Conservation (phyloP, 805 yeast species). For the Monosporozyma servazzii region DNA sequence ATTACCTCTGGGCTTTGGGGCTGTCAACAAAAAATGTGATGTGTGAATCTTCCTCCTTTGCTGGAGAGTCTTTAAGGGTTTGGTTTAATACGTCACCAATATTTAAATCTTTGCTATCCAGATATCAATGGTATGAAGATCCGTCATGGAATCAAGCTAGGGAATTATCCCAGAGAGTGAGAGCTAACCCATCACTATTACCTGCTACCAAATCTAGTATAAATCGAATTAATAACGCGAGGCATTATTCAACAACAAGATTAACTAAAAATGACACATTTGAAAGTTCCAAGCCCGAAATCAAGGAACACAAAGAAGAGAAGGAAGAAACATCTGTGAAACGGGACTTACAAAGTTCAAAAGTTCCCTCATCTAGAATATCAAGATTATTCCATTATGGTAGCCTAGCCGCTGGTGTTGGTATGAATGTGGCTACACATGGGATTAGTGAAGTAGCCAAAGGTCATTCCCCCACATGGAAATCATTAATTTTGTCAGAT, state of each 20-base stretch:
- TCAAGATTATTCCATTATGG: conserved; percentile 91
- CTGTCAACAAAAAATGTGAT: conserved; percentile 16
- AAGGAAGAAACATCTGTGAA: neutral
- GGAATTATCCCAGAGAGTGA: conserved; percentile 15
- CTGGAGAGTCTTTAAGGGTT: conserved; percentile 14
- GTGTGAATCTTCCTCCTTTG: conserved; percentile 15
- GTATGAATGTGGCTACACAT: conserved; percentile 72
- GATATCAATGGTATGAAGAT: conserved; percentile 24
- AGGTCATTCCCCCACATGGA: conserved; percentile 43
- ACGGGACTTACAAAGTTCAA: conserved; percentile 30
- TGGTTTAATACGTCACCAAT: conserved; percentile 23
- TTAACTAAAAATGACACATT: neutral
- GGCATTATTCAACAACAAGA: conserved; percentile 3
- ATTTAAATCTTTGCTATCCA: conserved; percentile 17
- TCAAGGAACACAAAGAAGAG: neutral
- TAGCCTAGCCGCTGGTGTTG: conserved; percentile 82
- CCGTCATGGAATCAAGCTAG: conserved; percentile 28
- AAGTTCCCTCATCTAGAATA: conserved; percentile 82
- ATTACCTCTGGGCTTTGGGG: conserved; percentile 18
- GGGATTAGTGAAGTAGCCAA: conserved; percentile 59
- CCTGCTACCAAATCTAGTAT: neutral
- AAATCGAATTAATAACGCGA: conserved; percentile 1
- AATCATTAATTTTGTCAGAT: conserved; percentile 61
- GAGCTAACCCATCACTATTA: conserved; percentile 1
- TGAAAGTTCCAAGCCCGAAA: neutral